Evolutionary conservation across 2,329 filamentous ascomycete genomes (phyloP).

Genomic region (Aureobasidium melanogenum): DNA sequence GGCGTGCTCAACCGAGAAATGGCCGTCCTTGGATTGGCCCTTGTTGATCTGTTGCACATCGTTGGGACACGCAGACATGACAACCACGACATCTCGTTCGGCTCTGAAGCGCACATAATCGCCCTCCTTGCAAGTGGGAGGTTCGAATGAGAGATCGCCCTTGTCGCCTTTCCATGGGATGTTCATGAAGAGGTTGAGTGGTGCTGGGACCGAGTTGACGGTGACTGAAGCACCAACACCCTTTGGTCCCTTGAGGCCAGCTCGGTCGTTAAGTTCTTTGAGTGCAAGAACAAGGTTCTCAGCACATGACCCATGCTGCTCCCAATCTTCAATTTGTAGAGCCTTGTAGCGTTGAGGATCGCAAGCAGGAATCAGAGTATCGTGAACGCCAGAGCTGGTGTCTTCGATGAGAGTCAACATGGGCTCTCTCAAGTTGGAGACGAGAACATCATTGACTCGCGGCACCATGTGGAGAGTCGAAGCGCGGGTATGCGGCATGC

Average conservation of each 20-base stretch:
- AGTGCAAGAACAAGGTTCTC: conserved; percentile 42
- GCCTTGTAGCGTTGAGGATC: conserved; percentile 35
- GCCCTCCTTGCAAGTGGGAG: conserved; percentile 31
- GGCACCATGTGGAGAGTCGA: conserved; percentile 34
- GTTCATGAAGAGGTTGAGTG: conserved; percentile 41
- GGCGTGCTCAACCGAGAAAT: conserved; percentile 32
- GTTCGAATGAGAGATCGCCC: conserved; percentile 33
- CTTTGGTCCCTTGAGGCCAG: conserved; percentile 37
- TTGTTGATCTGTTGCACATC: conserved; percentile 36
- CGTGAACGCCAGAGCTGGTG: conserved; percentile 34
- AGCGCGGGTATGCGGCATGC: conserved; percentile 36
- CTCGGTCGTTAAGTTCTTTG: conserved; percentile 38
- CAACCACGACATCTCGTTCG: conserved; percentile 36
- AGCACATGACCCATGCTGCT: conserved; percentile 38
- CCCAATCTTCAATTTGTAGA: conserved; percentile 35
- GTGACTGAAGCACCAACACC: conserved; percentile 40
- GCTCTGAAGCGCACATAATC: conserved; percentile 37
- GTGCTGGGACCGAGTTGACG: conserved; percentile 39
- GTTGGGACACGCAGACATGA: conserved; percentile 40
- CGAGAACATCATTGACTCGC: conserved; percentile 32
- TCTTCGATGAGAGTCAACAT: conserved; percentile 40
- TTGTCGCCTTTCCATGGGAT: conserved; percentile 33
- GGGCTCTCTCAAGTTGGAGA: conserved; percentile 38
- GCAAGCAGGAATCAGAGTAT: conserved; percentile 40
- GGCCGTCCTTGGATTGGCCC: conserved; percentile 34